A percentile compares a stretch with the other conserved stretches of the same genome.
These are phyloP conservation scores for Corchorus olitorius DNA, from an alignment of 345 rosid species.

Conservation along the genomic window DNA sequence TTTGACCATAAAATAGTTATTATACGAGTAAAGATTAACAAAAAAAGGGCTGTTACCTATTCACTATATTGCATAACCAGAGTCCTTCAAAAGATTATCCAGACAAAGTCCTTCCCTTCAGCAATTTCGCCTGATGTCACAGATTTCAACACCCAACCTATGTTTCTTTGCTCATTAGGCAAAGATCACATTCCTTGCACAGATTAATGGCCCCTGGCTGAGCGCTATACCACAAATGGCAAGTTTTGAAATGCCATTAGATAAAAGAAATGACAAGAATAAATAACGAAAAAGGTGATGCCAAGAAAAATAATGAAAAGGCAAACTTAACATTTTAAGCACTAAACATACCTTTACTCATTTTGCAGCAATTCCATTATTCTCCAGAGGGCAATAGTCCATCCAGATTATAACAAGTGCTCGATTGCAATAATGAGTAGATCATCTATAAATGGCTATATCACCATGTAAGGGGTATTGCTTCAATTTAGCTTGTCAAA, in stretches of 20 bases:
- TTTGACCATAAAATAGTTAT: background rate
- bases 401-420: background rate
- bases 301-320: too few relatives aligned
- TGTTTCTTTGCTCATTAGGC: background rate
- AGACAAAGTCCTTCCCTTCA: background rate
- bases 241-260: constrained; percentile 33
- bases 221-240: constrained; percentile 25
- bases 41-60: background rate
- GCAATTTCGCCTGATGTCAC: background rate
- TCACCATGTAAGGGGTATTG: background rate
- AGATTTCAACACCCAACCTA: background rate
- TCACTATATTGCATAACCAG: background rate
- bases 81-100: background rate
- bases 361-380: background rate
- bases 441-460: constrained; percentile 1
- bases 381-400: background rate
- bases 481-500: background rate
- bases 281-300: constrained; percentile 60
- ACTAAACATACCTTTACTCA: constrained; percentile 50
- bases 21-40: background rate
- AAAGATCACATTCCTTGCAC: background rate
- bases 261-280: background rate
- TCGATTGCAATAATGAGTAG: background rate
- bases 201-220: background rate
- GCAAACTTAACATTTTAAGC: constrained; percentile 36